A percentile compares a stretch with the other conserved stretches of the same genome.
These are phyloP conservation scores for Camellia oleifera DNA, from an alignment of 179 eudicot species.

Conservation along the genomic window DNA sequence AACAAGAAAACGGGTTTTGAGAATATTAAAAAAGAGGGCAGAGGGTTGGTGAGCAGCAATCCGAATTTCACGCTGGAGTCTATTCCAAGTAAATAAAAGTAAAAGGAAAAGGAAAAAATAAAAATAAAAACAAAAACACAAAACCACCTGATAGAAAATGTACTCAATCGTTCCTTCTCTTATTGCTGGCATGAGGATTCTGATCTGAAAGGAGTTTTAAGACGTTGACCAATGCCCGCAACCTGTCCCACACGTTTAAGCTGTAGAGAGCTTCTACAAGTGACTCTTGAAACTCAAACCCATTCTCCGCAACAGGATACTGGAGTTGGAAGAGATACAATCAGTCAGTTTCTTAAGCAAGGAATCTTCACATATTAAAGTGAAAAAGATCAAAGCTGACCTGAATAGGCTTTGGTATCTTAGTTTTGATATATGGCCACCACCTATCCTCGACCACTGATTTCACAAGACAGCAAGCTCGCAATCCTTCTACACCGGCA, in stretches of 20 bases:
- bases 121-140: neutral
- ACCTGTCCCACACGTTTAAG: slow-evolving; percentile 84
- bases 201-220: slow-evolving; percentile 68
- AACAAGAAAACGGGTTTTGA: neutral
- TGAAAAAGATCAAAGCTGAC: slow-evolving; percentile 26
- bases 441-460: slow-evolving; percentile 94
- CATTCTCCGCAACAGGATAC: slow-evolving; percentile 90
- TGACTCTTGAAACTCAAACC: slow-evolving; percentile 82
- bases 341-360: slow-evolving; percentile 9
- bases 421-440: slow-evolving; percentile 94
- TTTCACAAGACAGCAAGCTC: slow-evolving; percentile 95
- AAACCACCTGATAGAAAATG: neutral
- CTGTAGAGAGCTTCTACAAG: slow-evolving; percentile 90
- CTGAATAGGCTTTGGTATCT: slow-evolving; percentile 95
- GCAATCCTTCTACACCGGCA: slow-evolving; percentile 93
- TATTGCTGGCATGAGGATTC: slow-evolving; percentile 30
- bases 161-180: slow-evolving; percentile 42
- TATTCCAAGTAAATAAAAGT: neutral
- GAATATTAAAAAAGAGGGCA: neutral
- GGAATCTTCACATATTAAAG: neutral
- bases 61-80: neutral
- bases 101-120: neutral
- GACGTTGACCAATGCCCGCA: slow-evolving; percentile 78
- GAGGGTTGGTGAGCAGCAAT: neutral
- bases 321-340: slow-evolving; percentile 25